Conservation (phyloP, 805 yeast genomes). For the Candida chilensis region DNA sequence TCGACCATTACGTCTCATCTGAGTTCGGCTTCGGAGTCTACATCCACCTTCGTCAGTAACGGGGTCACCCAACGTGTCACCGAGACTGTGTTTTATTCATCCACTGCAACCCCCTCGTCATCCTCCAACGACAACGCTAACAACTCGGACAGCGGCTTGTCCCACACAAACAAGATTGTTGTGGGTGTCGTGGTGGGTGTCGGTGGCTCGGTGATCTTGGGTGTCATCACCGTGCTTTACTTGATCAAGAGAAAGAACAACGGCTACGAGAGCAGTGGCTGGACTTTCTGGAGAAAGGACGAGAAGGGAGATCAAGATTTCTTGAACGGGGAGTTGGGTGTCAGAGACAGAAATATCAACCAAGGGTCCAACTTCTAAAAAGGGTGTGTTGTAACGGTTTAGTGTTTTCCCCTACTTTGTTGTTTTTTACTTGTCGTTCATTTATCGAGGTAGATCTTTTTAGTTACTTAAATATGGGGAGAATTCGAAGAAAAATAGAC, state of each 20-base stretch:
- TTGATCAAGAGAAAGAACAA: conserved; percentile 22
- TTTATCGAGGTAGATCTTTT: too few species aligned
- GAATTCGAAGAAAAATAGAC: too few species aligned
- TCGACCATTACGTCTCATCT: neutral
- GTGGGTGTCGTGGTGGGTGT: conserved; percentile 40
- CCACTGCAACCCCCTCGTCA: conserved; percentile 14
- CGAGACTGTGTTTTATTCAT: conserved; percentile 16
- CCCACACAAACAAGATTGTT: conserved; percentile 29
- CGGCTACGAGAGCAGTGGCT: conserved; percentile 19
- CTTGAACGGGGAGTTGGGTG: conserved; percentile 36
- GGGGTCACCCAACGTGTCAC: conserved; percentile 30
- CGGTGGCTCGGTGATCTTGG: conserved; percentile 30
- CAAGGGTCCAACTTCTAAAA: conserved; percentile 36
- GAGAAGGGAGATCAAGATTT: conserved; percentile 31
- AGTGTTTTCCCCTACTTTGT: too few species aligned
- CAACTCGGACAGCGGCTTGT: conserved; percentile 20
- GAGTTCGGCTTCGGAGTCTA: conserved; percentile 8
- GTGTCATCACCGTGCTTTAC: conserved; percentile 21
- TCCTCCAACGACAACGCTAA: conserved; percentile 9
- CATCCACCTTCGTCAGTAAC: conserved; percentile 19
- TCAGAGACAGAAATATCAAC: conserved; percentile 35
- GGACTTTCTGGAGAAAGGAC: conserved; percentile 40
- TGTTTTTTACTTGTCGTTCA: too few species aligned
- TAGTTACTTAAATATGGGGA: too few species aligned
- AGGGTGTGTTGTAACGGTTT: too few species aligned